Evolutionary conservation across 225 moss, liverwort and hornwort species (phyloP), one percentile per base, ranked within the genome.

Genomic region (Polytrichum formosum): DNA sequence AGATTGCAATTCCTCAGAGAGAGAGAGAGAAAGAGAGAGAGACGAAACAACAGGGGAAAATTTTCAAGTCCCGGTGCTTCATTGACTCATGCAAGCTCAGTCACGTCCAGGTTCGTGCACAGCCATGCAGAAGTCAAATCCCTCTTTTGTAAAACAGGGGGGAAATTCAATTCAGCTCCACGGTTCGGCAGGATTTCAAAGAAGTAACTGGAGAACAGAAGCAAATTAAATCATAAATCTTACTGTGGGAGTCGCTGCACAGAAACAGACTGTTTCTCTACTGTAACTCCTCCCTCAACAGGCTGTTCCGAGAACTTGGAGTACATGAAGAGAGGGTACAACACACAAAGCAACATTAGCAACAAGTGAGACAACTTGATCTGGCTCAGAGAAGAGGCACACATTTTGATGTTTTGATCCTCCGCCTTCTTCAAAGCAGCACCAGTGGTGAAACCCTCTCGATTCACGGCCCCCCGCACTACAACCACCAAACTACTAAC

Each of bases 291-390:
- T 25, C 75, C 67, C 72, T 55, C 69, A 21, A 54, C 67, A 20
- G 18, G 70, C 56, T 73, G 68, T 54, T 54, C 63, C 78, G 68
- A 74, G 68, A 86, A 73, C 46, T 46, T 46, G 26, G 9, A 70
- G 63, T 80, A 78, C 58, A 76, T 63, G 46, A 80, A 20, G 26
- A 73, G 58, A 71, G 86, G 86, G 69, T 78, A 86, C 78, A 78
- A 68, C 61, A 73, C 73, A 76, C 86, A 80, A 68, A 86, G 18
- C 35, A 78, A 58, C 56, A 83, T 61, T 17, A 78, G 28, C 13
- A 1, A 29, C 29, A 74, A 68, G 17, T 75, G 5, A 30, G 65
- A 66, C 53, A 60, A 68, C 75, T 78, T 77, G 72, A 73, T 16
- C 62, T 68, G 59, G 72, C 70, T 16, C 62, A 65, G 59, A 30